These are phyloP conservation scores for Stachybotrys echinatus DNA, from an alignment of 2,329 filamentous ascomycete genomes.

Conservation along the genomic window DNA sequence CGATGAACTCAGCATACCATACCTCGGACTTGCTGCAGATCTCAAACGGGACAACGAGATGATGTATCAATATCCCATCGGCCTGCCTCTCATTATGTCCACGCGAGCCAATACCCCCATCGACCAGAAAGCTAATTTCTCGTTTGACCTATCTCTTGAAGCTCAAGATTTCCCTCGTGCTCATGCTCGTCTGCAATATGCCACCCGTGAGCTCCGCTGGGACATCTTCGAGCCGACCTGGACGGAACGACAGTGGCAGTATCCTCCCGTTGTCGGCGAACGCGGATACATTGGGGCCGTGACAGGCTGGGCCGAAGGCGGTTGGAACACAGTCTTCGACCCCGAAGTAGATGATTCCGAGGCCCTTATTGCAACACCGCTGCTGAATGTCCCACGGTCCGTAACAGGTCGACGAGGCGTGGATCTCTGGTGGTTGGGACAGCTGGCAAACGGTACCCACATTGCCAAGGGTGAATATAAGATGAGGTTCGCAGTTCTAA, in stretches of 20 bases:
- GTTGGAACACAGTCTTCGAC: not conserved
- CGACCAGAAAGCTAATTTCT: not conserved
- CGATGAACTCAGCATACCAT: slow-evolving; percentile 3
- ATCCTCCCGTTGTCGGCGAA: not conserved
- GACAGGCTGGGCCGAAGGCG: not conserved
- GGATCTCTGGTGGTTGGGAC: not conserved
- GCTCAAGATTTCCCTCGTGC: slow-evolving; percentile 12
- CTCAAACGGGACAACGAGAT: not conserved
- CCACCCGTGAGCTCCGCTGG: not conserved
- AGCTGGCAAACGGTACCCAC: not conserved
- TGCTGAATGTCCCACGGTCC: not conserved
- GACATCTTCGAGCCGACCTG: not conserved
- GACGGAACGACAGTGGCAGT: not conserved
- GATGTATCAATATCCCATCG: not conserved
- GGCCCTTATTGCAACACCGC: not conserved
- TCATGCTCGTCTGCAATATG: not conserved
- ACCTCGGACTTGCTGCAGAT: slow-evolving; percentile 1
- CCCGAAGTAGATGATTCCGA: not conserved
- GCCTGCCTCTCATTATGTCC: not conserved
- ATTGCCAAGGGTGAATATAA: not conserved
- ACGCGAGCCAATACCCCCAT: not conserved
- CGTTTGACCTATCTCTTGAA: not conserved
- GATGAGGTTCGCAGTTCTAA: slow-evolving; percentile 18
- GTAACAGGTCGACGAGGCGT: too few relatives aligned
- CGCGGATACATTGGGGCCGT: not conserved